A percentile compares a stretch with the other conserved stretches of the same genome.
These are phyloP conservation scores for Lachnellula cervina DNA, from an alignment of 2,329 filamentous ascomycete species.

Conservation along the genomic window DNA sequence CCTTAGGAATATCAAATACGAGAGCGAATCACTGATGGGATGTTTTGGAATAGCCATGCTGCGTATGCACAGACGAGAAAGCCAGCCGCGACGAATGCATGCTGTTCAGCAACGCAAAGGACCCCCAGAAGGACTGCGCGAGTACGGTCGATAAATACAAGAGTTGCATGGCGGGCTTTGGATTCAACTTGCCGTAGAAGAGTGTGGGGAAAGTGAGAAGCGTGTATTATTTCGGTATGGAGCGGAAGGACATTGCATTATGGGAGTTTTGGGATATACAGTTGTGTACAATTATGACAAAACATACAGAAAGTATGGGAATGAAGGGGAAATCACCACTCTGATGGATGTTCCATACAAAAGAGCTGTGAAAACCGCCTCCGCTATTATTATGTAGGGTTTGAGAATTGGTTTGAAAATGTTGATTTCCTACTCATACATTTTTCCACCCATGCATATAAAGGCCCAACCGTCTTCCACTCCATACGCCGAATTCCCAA, in stretches of 20 bases:
- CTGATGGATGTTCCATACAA: neutral
- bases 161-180: constrained; percentile 87
- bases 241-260: neutral
- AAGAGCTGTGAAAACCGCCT: too few relatives aligned
- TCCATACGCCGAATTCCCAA: neutral
- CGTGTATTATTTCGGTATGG: neutral
- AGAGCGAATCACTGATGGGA: constrained; percentile 1
- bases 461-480: neutral
- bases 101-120: constrained; percentile 84
- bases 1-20: too few relatives aligned
- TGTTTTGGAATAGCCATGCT: constrained; percentile 69
- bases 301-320: neutral
- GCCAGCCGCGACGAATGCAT: constrained; percentile 93
- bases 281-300: neutral
- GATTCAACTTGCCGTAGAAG: constrained; percentile 58
- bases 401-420: neutral
- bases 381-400: too few relatives aligned
- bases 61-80: constrained; percentile 96
- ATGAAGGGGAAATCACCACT: neutral
- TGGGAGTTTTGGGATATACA: neutral
- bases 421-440: neutral
- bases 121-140: constrained; percentile 80
- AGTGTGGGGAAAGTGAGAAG: neutral
- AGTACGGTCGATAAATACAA: constrained; percentile 80
- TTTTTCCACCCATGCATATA: neutral